Evolutionary conservation across 495 filamentous ascomycete species (phyloP), one percentile per base, ranked within the genome.

Genomic region (Sordaria brevicollis): DNA sequence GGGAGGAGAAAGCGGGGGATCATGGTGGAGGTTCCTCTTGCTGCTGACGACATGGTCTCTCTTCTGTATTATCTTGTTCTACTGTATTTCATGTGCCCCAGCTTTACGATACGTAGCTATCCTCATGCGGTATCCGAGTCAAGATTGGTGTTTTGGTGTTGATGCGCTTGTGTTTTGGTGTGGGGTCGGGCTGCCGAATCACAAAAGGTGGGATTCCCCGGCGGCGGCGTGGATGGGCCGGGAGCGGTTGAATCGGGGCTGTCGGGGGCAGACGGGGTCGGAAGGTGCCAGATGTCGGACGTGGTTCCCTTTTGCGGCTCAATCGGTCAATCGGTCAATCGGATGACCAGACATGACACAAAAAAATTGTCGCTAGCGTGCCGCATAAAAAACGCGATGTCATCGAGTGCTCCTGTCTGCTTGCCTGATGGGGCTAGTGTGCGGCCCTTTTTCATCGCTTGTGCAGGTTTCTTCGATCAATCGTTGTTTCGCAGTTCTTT

Each of bases 1-100:
- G 85, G 84, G n/a, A 87, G 79, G 7, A 86, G 79, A 70, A 86
- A 86, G 11, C 85, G 84, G 25, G 84, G 85, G 68, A 86, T 86
- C 66, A 79, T 75, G 1, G 80, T 75, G 1, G 80, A 71, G 33
- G 80, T 74, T n/a, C n/a, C n/a, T n/a, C n/a, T n/a, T n/a, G n/a
- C n/a, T 39, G 76, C 73, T 15, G 80, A 75, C 78, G 83, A 83
- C 68, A 71, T 77, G 71, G 35, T 33, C n/a, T 39, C 66, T 68
- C 33, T 21, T 21, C n/a, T 39, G 67, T 68, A 35, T 21, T 21
- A 33, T 19, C n/a, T 41, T 62, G 17, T 37, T 65, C 29, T 57
- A 19, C 35, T 71, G 6, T 39, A 65, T 35, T 11, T 66, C 13
- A 38, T 17, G 65, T 31, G 68, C 65, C 21, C 29, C 25, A 39